Evolutionary conservation across 345 rosid genomes (phyloP).

Genomic region (Adansonia digitata): DNA sequence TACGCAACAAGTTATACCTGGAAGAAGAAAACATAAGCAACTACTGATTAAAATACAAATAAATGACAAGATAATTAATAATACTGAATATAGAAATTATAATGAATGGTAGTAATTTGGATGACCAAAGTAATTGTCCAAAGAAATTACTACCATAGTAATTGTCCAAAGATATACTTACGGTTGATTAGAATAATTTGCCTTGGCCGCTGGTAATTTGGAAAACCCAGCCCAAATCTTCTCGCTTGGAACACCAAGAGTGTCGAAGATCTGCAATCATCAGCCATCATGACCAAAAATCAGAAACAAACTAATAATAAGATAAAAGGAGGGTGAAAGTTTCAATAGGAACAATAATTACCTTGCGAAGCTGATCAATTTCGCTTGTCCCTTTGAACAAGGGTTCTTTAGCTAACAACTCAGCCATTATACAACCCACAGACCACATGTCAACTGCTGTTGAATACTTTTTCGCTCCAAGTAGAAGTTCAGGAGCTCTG

Average conservation of each 20-base stretch:
- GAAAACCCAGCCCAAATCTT: conserved; percentile 95
- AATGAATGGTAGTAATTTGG: conserved; percentile 17
- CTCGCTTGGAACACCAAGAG: conserved; percentile 91
- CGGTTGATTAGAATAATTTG: conserved; percentile 65
- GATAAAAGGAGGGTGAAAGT: not conserved
- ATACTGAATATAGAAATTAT: conserved; percentile 29
- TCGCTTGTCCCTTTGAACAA: conserved; percentile 94
- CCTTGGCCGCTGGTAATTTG: conserved; percentile 87
- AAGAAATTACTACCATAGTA: no score
- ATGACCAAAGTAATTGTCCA: not conserved
- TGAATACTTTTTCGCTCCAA: conserved; percentile 90
- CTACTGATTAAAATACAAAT: conserved; percentile 29
- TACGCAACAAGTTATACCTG: conserved; percentile 93
- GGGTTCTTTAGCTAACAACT: conserved; percentile 74
- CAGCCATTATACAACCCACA: conserved; percentile 97
- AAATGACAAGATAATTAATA: conserved; percentile 31
- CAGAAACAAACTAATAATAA: conserved; percentile 62
- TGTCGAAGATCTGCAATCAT: conserved; percentile 64
- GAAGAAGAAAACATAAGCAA: conserved; percentile 38
- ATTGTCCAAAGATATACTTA: no score
- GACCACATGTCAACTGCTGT: conserved; percentile 99
- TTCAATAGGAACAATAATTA: conserved; percentile 43
- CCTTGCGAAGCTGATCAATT: conserved; percentile 98
- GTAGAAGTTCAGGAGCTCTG: conserved; percentile 98
- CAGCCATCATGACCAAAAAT: not conserved